Evolutionary conservation across 768 basidiomycete species (phyloP).

Genomic region (Serpula lacrymans): DNA sequence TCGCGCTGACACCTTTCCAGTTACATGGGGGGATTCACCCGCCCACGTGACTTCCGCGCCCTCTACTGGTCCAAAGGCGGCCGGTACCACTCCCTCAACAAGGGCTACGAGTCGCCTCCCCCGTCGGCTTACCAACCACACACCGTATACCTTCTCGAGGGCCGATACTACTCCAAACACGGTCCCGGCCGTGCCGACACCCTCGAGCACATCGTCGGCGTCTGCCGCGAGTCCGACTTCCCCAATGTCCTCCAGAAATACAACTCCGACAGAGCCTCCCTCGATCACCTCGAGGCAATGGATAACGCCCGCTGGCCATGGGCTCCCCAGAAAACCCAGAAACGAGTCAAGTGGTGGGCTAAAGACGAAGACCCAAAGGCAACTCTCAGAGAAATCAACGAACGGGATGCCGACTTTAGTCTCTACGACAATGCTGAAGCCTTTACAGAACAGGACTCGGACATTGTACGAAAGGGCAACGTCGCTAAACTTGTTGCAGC

Average conservation of each 20-base stretch:
- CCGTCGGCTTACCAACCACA: slow-evolving; percentile 34
- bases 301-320: slow-evolving; percentile 40
- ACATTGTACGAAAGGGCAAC: not conserved
- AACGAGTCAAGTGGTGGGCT: slow-evolving; percentile 27
- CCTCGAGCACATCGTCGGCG: slow-evolving; percentile 29
- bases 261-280: slow-evolving; percentile 24
- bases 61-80: slow-evolving; percentile 36
- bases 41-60: slow-evolving; percentile 33
- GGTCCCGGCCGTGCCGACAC: slow-evolving; percentile 28
- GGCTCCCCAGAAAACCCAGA: slow-evolving; percentile 10
- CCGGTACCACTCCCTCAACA: slow-evolving; percentile 19
- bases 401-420: not conserved
- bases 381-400: slow-evolving; percentile 12
- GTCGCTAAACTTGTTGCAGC: not conserved
- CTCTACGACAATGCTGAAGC: not conserved
- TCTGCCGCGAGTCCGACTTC: slow-evolving; percentile 32
- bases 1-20: slow-evolving; percentile 20
- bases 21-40: slow-evolving; percentile 36
- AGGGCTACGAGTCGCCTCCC: slow-evolving; percentile 26
- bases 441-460: not conserved
- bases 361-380: slow-evolving; percentile 16
- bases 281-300: slow-evolving; percentile 22
- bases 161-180: slow-evolving; percentile 27
- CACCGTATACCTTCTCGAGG: slow-evolving; percentile 38
- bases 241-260: slow-evolving; percentile 23